Base-by-base conservation (phyloP, 305 asterid species). In the Lippia alba region DNA sequence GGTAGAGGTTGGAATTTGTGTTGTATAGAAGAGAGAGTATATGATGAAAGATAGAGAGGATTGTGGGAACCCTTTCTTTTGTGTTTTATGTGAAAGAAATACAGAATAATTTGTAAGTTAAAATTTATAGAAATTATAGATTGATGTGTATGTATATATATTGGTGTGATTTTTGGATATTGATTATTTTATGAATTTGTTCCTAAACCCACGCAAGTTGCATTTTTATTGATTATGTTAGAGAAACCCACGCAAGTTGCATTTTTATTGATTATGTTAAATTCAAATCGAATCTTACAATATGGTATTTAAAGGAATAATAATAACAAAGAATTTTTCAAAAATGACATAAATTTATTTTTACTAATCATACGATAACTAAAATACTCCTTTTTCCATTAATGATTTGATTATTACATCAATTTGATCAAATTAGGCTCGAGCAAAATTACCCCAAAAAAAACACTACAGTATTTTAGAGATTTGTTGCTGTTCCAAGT, bases 11-110 rank as follows among this genome's bases (percentile, higher is more conserved):
- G 64, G 73, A 65, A 34, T 69, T 65, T 60, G 39, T 69, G 64
- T 75, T 78, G 81, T 74, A 70, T 71, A 76, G 77, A 69, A 67
- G 70, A 56, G 56, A 49, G 18, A 14, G 5, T 6, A 54, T 16
- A 55, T 39, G 49, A 64, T 64, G 24, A 49, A 18, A 50, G 18
- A 16, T 30, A 51, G 56, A 51, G 65, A 18, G 36, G 39, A 71
- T 56, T 65, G 66, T 44, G 55, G 10, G 12, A 10, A 20, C 54
- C 65, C 39, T 50, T 63, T 65, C 0, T 54, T 48, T 73, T 82
- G 80, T 66, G 65, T 61, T 67, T 62, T 73, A 48, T 24, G 46
- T 74, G 19, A 17, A 51, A 74, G 30, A 61, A 53, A 32, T 69
- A 64, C 70, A 65, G 66, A 57, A 66, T 59, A 54, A 20, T 71